Conservation (phyloP, 2,329 filamentous ascomycete genomes). For the Diaporthe ilicicola region DNA sequence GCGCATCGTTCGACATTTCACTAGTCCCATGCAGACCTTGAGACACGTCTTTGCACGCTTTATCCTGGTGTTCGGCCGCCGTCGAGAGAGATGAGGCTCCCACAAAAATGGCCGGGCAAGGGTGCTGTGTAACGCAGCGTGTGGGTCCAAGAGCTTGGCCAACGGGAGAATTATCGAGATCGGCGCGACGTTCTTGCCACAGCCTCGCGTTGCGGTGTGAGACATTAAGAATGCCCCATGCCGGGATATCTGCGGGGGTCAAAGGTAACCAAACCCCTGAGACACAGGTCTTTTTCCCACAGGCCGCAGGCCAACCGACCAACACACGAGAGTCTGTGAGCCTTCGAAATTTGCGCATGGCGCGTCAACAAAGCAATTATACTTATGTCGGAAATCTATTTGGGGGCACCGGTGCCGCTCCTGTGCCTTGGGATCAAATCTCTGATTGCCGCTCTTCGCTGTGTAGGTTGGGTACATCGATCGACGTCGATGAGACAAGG, state of each 20-base stretch:
- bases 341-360: neutral
- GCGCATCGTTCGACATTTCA: slow-evolving; percentile 10
- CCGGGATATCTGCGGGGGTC: neutral
- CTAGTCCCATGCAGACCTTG: slow-evolving; percentile 1
- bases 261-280: neutral
- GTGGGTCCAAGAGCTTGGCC: neutral
- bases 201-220: neutral
- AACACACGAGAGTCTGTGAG: neutral
- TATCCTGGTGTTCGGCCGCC: neutral
- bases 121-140: neutral
- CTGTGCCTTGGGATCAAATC: neutral
- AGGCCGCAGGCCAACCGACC: neutral
- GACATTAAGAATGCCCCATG: neutral
- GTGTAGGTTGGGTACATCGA: neutral
- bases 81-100: slow-evolving; percentile 2
- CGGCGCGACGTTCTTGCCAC: slow-evolving; percentile 14
- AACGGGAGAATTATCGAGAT: neutral
- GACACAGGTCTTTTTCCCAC: neutral
- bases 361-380: slow-evolving; percentile 1
- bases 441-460: slow-evolving; percentile 1
- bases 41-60: neutral
- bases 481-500: slow-evolving; percentile 7
- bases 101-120: neutral
- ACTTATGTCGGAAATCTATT: neutral
- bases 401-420: neutral